Conservation (phyloP, 2,329 filamentous ascomycete genomes). For the Aspergillus japonicus region DNA sequence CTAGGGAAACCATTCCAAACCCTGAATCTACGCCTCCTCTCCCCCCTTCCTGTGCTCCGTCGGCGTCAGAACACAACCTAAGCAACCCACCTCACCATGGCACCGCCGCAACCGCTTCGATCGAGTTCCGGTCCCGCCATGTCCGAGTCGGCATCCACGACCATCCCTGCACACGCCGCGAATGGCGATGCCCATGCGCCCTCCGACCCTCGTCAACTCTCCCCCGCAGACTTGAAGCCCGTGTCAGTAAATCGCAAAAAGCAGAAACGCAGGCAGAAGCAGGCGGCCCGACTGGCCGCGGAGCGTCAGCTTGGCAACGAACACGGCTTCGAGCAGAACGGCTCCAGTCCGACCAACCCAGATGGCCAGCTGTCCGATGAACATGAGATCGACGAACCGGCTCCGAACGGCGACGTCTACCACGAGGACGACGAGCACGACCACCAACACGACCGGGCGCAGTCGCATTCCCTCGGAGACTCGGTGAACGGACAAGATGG, state of each 20-base stretch:
- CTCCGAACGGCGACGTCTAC: slow-evolving; percentile 53
- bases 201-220: slow-evolving; percentile 11
- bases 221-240: slow-evolving; percentile 29
- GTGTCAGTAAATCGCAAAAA: slow-evolving; percentile 83
- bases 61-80: slow-evolving; percentile 1
- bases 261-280: slow-evolving; percentile 85
- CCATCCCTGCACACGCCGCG: slow-evolving; percentile 26
- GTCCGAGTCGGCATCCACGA: slow-evolving; percentile 28
- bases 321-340: slow-evolving; percentile 36
- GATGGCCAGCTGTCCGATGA: slow-evolving; percentile 32
- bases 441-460: slow-evolving; percentile 38
- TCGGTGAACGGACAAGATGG: slow-evolving; percentile 21
- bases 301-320: slow-evolving; percentile 45
- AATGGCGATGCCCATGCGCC: slow-evolving; percentile 30
- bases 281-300: slow-evolving; percentile 68
- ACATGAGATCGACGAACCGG: slow-evolving; percentile 32
- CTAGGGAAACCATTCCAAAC: slow-evolving; percentile 14
- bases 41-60: slow-evolving; percentile 1
- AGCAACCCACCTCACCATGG: slow-evolving; percentile 14
- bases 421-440: slow-evolving; percentile 52
- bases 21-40: slow-evolving; percentile 1
- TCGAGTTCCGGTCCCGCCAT: slow-evolving; percentile 26
- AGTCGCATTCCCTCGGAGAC: slow-evolving; percentile 28
- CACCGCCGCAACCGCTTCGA: slow-evolving; percentile 23
- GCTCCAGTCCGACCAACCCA: slow-evolving; percentile 30